Conservation (phyloP, 176 grass and related monocot genomes). For the Calamus simplicifolius region DNA sequence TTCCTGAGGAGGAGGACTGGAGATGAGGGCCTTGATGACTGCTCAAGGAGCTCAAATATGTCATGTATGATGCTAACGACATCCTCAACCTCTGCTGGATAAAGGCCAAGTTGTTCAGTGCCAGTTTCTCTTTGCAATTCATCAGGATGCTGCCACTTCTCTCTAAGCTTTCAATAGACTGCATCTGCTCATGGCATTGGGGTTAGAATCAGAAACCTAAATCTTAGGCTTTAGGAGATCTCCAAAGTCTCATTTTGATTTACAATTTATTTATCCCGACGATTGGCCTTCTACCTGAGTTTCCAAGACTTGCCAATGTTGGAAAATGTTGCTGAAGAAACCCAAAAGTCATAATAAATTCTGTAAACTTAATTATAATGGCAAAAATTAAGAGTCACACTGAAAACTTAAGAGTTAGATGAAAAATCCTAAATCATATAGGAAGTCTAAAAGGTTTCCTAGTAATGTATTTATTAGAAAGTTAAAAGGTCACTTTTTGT, state of each 20-base stretch:
- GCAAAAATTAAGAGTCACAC: too few species aligned
- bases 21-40: slow-evolving; percentile 24
- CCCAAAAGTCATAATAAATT: too few species aligned
- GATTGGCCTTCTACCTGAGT: background rate
- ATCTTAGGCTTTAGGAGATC: slow-evolving; percentile 37
- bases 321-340: too few species aligned
- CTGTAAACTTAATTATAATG: too few species aligned
- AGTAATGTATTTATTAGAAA: too few species aligned
- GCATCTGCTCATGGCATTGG: slow-evolving; percentile 15
- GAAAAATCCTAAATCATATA: too few species aligned
- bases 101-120: slow-evolving; percentile 17
- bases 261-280: slow-evolving; percentile 7
- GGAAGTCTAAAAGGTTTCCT: too few species aligned
- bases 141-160: slow-evolving; percentile 12
- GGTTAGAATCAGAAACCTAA: slow-evolving; percentile 31
- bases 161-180: slow-evolving; percentile 31
- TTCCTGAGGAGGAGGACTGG: slow-evolving; percentile 27
- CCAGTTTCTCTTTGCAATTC: slow-evolving; percentile 2
- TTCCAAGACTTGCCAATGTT: too few species aligned
- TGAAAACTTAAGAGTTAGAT: too few species aligned
- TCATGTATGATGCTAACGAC: slow-evolving; percentile 31
- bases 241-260: slow-evolving; percentile 31
- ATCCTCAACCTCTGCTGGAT: slow-evolving; percentile 39
- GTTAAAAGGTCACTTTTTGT: too few species aligned
- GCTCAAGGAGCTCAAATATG: slow-evolving; percentile 34